Evolutionary conservation across 768 basidiomycete genomes (phyloP).

Genomic region (Leccinum sublutescens): DNA sequence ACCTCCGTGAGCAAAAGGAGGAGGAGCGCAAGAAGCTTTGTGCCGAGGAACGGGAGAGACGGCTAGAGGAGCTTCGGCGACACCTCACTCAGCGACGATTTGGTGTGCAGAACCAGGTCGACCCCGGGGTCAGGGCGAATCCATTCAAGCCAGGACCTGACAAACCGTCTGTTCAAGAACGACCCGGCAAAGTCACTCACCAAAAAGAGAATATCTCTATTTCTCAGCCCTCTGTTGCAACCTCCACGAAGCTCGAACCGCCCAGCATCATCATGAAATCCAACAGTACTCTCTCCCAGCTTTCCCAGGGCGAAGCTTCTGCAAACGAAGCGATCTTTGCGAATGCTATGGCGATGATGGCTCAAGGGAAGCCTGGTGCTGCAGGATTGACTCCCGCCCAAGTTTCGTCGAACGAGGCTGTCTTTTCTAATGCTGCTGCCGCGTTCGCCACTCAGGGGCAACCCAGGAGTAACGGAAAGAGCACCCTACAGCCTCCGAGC

Average conservation of each 20-base stretch:
- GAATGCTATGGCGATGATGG: constrained; percentile 21
- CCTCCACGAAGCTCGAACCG: constrained; percentile 20
- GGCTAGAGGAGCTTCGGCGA: constrained; percentile 18
- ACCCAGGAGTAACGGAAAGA: constrained; percentile 6
- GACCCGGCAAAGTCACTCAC: constrained; percentile 14
- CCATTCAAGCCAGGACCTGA: constrained; percentile 15
- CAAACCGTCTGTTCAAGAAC: constrained; percentile 14
- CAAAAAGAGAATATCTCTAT: constrained; percentile 31
- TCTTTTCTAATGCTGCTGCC: constrained; percentile 26
- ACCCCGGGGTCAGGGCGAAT: constrained; percentile 13
- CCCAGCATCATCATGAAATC: constrained; percentile 26
- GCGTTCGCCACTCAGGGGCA: constrained; percentile 10
- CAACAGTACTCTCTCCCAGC: constrained; percentile 25
- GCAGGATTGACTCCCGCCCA: constrained; percentile 17
- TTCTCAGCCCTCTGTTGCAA: constrained; percentile 3
- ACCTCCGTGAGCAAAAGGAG: constrained; percentile 33
- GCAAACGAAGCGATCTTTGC: constrained; percentile 29
- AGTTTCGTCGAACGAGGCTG: constrained; percentile 24
- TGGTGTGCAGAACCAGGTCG: constrained; percentile 13
- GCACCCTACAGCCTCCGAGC: constrained; percentile 18
- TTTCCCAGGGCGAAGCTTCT: constrained; percentile 26
- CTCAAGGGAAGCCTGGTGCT: constrained; percentile 10
- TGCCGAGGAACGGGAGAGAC: constrained; percentile 28
- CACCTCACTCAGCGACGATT: constrained; percentile 23
- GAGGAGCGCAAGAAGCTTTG: constrained; percentile 32